Conservation (phyloP, 129 eudicot species). For the Scalesia atractyloides region DNA sequence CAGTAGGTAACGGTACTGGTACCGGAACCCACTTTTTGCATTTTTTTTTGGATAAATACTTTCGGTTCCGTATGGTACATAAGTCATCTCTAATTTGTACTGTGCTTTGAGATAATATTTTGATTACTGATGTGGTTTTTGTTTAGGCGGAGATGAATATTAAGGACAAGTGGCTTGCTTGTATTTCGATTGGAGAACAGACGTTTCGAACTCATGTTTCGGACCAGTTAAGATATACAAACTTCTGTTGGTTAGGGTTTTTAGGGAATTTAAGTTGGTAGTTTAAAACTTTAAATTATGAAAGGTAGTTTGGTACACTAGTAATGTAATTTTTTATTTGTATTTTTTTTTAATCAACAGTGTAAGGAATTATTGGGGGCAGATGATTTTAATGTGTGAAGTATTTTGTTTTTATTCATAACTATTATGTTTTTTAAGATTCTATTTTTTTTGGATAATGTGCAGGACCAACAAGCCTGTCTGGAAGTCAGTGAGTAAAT, state of each 20-base stretch:
- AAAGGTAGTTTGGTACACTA: not conserved
- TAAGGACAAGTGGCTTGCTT: constrained; percentile 94
- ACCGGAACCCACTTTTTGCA: too few species aligned
- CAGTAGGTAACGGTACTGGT: too few species aligned
- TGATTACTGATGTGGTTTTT: not conserved
- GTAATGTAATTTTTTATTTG: not conserved
- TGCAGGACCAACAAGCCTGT: constrained; percentile 78
- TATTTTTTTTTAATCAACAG: not conserved
- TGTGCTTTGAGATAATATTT: not conserved
- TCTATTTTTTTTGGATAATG: constrained; percentile 16
- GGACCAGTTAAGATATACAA: constrained; percentile 53
- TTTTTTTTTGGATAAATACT: too few species aligned
- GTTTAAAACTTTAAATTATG: too few species aligned
- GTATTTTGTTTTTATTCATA: not conserved
- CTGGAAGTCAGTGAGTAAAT: constrained; percentile 87
- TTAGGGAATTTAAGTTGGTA: not conserved
- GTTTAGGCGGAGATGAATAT: constrained; percentile 84
- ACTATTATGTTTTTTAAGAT: constrained; percentile 12
- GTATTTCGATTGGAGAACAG: constrained; percentile 89
- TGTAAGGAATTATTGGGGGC: too few species aligned
- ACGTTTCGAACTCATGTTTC: constrained; percentile 69
- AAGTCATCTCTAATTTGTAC: not conserved
- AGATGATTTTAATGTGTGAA: not conserved
- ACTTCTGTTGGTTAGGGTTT: not conserved
- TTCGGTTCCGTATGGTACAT: too few species aligned